Percentiles rank a stretch among this genome's conserved stretches.
Evolutionary conservation across 1,139 yeast species (phyloP).

Genomic region (Meyerozyma smithsonii): DNA sequence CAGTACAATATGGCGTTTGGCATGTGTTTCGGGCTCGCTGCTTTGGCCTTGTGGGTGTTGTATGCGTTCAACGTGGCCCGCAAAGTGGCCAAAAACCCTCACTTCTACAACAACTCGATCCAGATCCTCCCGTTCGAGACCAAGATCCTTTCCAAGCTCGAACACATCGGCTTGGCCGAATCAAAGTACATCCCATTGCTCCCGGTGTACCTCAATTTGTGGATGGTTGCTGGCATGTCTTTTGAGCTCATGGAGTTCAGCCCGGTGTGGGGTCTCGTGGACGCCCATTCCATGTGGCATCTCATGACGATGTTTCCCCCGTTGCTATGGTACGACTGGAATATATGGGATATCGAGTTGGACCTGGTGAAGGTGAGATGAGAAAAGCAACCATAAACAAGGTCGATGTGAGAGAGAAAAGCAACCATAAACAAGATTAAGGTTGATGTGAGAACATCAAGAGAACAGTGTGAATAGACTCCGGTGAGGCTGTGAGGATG

Average conservation of each 20-base stretch:
- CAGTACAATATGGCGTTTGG: conserved; percentile 34
- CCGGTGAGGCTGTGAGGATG: no score
- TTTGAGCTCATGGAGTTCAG: conserved; percentile 37
- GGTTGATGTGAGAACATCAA: no score
- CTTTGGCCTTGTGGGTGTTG: conserved; percentile 32
- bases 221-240: conserved; percentile 31
- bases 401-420: background rate
- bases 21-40: conserved; percentile 26
- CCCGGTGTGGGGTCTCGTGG: conserved; percentile 30
- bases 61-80: conserved; percentile 23
- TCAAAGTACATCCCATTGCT: conserved; percentile 30
- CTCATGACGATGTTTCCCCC: conserved; percentile 40
- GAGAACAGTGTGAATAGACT: no score
- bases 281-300: conserved; percentile 46
- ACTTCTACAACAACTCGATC: conserved; percentile 32
- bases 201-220: conserved; percentile 32
- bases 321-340: conserved; percentile 46
- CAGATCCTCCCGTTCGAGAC: conserved; percentile 40
- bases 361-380: conserved; percentile 3
- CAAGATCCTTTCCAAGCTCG: conserved; percentile 29
- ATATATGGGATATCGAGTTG: conserved; percentile 45
- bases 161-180: conserved; percentile 20
- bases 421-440: no score
- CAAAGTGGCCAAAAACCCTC: conserved; percentile 18
- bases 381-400: background rate